Evolutionary conservation across 2,329 filamentous ascomycete species (phyloP), one percentile per base, ranked within the genome.

Genomic region (Ceratocystis ficicola): DNA sequence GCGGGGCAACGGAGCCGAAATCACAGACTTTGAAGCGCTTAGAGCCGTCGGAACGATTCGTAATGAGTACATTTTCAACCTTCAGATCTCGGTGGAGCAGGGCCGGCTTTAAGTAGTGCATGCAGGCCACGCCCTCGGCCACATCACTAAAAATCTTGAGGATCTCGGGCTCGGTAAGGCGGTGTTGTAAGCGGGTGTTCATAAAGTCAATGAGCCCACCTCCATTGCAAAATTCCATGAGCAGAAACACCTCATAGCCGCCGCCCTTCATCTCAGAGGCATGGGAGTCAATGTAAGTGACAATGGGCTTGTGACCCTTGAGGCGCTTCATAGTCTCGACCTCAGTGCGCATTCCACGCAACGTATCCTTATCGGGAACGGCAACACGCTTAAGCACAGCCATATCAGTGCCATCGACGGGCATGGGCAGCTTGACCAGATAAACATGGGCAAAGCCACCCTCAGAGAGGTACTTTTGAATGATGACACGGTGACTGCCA

Each of bases 291-390:
- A 97, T 92, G 77, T 99, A 99, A 67, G 88, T 96, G 72, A 99
- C 94, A 73, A 99, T 97, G 72, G 94, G 88, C 69, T 86, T 86
- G 81, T 97, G 94, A 66, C 94, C 94, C 80, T 96, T 96, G 72
- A 99, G 82, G 77, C 94, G 92, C 85, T 99, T 99, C 94, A 99
- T 99, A 15, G 94, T 99, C 79, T 99, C 94, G 71, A 99, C 94
- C 80, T 99, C 94, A 70, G 87, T 97, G 75, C 94, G 86, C 94
- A 99, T 97, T 76, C 89, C 92, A 69, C 90, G 89, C 77, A 99
- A 80, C 67, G 93, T 85, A 70, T 95, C 89, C 81, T 95, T 96
- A 77, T 99, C 94, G 41, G 94, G 91, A 64, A 97, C 94, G 44
- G 94, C 94, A 67, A 99, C 94, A 73, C 94, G 83, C 81, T 99